phyloP scores from a whole-genome alignment of 768 basidiomycete genomes.

The Rhodotorula babjevae region DNA sequence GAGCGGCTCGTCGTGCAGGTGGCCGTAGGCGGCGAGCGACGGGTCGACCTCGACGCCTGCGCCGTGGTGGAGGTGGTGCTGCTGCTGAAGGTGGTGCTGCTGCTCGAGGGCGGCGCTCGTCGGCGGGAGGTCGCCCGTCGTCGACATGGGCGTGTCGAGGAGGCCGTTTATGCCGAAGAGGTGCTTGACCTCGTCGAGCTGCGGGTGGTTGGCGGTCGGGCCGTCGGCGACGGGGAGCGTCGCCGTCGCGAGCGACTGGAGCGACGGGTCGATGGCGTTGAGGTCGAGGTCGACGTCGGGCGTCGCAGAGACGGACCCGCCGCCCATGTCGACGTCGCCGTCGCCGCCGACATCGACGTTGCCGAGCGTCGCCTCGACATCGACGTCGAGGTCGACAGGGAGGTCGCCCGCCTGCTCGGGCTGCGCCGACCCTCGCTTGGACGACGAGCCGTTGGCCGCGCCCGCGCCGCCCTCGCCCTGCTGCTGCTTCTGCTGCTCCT shows the following conservation, averaged over 20 bases:
- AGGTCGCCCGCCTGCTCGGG: background rate
- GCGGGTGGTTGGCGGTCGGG: background rate
- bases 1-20: background rate
- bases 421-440: background rate
- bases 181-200: slow-evolving; percentile 7
- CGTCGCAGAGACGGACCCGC: no score
- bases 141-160: background rate
- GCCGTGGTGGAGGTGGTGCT: background rate
- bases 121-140: background rate
- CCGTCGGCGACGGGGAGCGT: background rate
- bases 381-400: background rate
- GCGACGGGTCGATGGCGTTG: slow-evolving; percentile 15
- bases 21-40: background rate
- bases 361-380: background rate
- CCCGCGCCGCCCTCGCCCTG: no score
- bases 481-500: no score
- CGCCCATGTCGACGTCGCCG: background rate
- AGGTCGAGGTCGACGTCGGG: slow-evolving; percentile 7
- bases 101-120: background rate
- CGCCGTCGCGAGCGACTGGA: background rate
- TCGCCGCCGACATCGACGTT: background rate
- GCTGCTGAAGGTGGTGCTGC: no score
- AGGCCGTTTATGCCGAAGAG: slow-evolving; percentile 1
- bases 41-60: background rate
- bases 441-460: background rate